Evolutionary conservation across 148 eudicot species (phyloP), one percentile per base, ranked within the genome.

Genomic region (Vaccinium myrtillus): DNA sequence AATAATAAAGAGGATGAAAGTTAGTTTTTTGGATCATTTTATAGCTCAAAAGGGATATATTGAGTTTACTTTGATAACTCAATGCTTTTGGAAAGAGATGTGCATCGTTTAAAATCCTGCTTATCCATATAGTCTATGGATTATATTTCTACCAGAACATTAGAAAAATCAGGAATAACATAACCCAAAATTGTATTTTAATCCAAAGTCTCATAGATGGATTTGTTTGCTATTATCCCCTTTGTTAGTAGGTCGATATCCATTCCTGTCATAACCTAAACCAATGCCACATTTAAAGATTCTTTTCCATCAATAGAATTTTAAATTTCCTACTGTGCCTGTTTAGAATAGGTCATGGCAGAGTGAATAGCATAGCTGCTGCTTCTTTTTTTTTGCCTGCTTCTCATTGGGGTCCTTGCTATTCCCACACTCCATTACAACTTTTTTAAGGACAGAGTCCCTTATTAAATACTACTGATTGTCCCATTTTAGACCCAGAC

Each of bases 211-310:
- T 81, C 76, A 63, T 75, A 84, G 89, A 90, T 87, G 90, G 89
- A 88, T 90, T 88, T 87, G 88, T 90, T 90, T 91, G 91, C 89
- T 92, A 76, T 90, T 90, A 92, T 93, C 91, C 78, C 83, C 86
- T 85, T 93, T 86, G 98, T 93, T 91, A 86, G 87, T 61, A 70
- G 89, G 94, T 95, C 96, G 89, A 90, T 93, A 95, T 93, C 96
- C 84, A 83, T 82, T 89, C 94, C 91, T 90, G 91, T 93, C 96
- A 90, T 88, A 87, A 89, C 92, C 91, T 90, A 90, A 94, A 90
- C 82, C 89, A 86, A 85, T 89, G 89, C 88, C 91, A 86, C 81
- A 82, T 87, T 65, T 43, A 43, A 89, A 89, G 90, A 92, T 89
- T 89, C 87, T 86, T 87, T 91, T 88, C 91, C 87, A 82, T 87